These are phyloP conservation scores for Juglanconis oblonga DNA, from an alignment of 2,329 filamentous ascomycete genomes.

Conservation along the genomic window DNA sequence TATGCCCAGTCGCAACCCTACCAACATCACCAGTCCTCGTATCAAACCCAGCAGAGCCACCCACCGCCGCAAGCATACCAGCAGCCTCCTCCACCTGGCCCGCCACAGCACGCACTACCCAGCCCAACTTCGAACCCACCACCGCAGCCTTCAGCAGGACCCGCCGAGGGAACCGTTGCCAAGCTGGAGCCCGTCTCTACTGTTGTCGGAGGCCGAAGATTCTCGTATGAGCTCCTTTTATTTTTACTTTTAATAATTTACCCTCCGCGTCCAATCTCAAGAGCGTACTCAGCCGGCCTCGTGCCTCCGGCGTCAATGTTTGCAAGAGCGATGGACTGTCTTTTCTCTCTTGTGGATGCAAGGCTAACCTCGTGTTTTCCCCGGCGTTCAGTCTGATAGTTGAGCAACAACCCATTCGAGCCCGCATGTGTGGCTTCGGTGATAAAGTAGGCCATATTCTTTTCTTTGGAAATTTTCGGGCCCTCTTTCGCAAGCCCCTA, in stretches of 20 bases:
- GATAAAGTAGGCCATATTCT: slow-evolving; percentile 69
- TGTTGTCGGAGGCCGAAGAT: slow-evolving; percentile 14
- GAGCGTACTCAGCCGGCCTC: too few relatives aligned
- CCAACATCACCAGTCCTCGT: slow-evolving; percentile 15
- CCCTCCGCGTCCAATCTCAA: background rate
- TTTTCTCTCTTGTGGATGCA: background rate
- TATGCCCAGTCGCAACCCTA: slow-evolving; percentile 16
- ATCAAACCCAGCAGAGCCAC: slow-evolving; percentile 15
- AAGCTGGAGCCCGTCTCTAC: slow-evolving; percentile 16
- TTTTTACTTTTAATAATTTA: background rate
- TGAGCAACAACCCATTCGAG: slow-evolving; percentile 85
- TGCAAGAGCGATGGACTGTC: background rate
- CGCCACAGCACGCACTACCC: slow-evolving; percentile 6
- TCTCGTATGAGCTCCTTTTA: slow-evolving; percentile 7
- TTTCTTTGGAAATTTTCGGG: background rate
- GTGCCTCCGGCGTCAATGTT: background rate
- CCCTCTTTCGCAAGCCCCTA: background rate
- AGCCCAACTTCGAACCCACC: slow-evolving; percentile 9
- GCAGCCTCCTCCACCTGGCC: slow-evolving; percentile 5
- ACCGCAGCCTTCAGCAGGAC: slow-evolving; percentile 5
- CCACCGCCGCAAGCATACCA: slow-evolving; percentile 15
- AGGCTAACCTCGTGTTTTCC: background rate
- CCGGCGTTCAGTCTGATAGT: slow-evolving; percentile 61
- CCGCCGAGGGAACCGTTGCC: background rate
- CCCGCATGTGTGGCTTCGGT: slow-evolving; percentile 97